Evolutionary conservation across 2,329 filamentous ascomycete species (phyloP), one percentile per base, ranked within the genome.

Genomic region (Coniochaeta sp.): DNA sequence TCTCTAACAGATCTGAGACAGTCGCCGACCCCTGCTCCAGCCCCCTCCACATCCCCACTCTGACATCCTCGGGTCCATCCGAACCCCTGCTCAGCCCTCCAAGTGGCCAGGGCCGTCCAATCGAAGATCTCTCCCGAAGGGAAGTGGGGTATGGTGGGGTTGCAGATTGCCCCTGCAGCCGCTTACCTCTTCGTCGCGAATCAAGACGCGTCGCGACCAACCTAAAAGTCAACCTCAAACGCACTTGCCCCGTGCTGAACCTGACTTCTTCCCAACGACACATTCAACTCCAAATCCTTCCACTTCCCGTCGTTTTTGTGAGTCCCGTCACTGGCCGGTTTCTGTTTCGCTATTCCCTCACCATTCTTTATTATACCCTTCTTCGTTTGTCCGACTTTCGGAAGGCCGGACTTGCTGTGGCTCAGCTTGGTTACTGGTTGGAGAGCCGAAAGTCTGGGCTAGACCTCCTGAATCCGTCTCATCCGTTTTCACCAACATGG

Each of bases 1-100:
- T 60, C 67, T 73, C 70, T 63, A 66, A 73, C 71, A 71, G 63
- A 71, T 70, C 67, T 71, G 70, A 73, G 68, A 73, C 70, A 58
- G 51, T 55, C 14, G 13, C 22, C 8, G 27, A 54, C 54, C 59
- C 62, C 59, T 63, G 62, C 52, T 47, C n/a, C 22, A 40, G 38
- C 59, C 58, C 61, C 55, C 54, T 51, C 45, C 46, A 49, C 31
- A 45, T 10, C 35, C 10, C 38, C 38, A 42, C 38, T 18, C n/a
- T 6, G 3, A 45, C 51, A 18, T 49, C 38, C 50, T 49, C 50
- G 49, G 27, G 51, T 53, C 31, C 51, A 52, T 50, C 56, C 49
- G 28, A 26, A 47, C 57, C 57, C 56, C 57, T 54, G 53, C 57
- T 55, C 51, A 52, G 51, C 55, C 57, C 58, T 51, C 27, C 27